phyloP scores from a whole-genome alignment of 1,284 basidiomycete genomes.

The Cryptococcus hybrid region DNA sequence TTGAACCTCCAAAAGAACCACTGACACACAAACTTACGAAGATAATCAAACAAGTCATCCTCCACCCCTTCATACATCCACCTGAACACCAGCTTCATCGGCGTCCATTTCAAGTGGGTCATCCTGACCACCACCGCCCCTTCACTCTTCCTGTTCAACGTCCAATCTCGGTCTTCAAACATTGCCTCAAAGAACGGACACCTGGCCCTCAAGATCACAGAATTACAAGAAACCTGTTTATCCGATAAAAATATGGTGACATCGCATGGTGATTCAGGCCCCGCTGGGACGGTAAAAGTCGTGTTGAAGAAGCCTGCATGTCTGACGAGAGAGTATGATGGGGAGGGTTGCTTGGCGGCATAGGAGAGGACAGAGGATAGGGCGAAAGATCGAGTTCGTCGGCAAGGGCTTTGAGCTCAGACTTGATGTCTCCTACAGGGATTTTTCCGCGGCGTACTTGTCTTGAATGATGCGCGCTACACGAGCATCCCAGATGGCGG shows the following conservation, averaged over 20 bases:
- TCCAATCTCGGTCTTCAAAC: conserved; percentile 83
- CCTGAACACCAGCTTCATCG: conserved; percentile 71
- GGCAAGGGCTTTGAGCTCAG: conserved; percentile 61
- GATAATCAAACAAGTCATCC: conserved; percentile 67
- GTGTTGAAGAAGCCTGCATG: conserved; percentile 47
- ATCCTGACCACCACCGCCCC: conserved; percentile 64
- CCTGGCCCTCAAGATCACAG: conserved; percentile 72
- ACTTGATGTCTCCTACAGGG: conserved; percentile 58
- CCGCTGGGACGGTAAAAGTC: conserved; percentile 32
- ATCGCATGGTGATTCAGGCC: conserved; percentile 54
- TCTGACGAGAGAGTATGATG: conserved; percentile 37
- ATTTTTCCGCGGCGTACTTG: conserved; percentile 52
- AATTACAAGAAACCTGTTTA: conserved; percentile 66
- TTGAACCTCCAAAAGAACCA: background rate
- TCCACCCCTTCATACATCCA: conserved; percentile 79
- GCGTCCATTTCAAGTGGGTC: conserved; percentile 69
- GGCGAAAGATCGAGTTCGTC: conserved; percentile 55
- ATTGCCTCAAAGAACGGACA: conserved; percentile 85
- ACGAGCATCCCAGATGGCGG: conserved; percentile 81
- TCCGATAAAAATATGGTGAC: conserved; percentile 75
- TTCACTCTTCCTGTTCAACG: conserved; percentile 56
- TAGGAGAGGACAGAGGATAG: conserved; percentile 39
- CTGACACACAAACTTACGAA: conserved; percentile 56
- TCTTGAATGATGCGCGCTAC: conserved; percentile 57
- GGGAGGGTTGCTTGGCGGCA: conserved; percentile 37